Evolutionary conservation across 2,329 filamentous ascomycete genomes (phyloP), one percentile per base, ranked within the genome.

Genomic region (Fusarium dimerum): DNA sequence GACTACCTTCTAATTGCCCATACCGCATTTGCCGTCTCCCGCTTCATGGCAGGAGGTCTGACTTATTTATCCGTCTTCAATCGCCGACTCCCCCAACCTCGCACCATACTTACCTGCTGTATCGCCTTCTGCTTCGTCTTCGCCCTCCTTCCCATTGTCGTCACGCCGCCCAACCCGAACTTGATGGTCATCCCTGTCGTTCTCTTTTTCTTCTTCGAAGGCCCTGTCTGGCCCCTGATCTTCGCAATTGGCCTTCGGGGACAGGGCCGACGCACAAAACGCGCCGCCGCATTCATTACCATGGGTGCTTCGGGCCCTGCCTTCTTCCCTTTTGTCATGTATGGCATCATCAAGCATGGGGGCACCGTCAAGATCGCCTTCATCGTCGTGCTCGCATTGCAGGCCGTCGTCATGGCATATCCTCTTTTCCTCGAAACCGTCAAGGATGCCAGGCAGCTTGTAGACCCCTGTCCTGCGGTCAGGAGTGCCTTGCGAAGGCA

Each of bases 181-280:
- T 59, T 80, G 1, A 68, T 85, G 20, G 72, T 76, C 20, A 76
- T 83, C n/a, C 86, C 90, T 58, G 74, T 89, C 3, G 77, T 86
- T 39, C 63, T 92, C 29, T 88, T 89, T 57, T 86, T 90, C 59
- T 90, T 95, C 70, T 90, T 89, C 65, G 90, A 93, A 69, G 89
- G 87, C 0, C 90, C 91, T 47, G 83, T 90, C 61, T 96, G 90
- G 78, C 91, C 92, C 0, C 85, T 92, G 2, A 86, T 94, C 54
- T 91, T 92, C 60, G 85, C 89, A 4, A 80, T 94, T 12, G 89
- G 88, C 3, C 85, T 96, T 53, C 83, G 90, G 3, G 90, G 91
- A 1, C 82, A 95, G 45, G 91, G 91, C 0, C 80, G 83, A n/a
- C 81, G 90, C 59, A 92, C 88, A 5, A 95, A 95, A 73, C 81